These are phyloP conservation scores for Glycine tomentella DNA, from an alignment of 306 rosid species.

Conservation along the genomic window DNA sequence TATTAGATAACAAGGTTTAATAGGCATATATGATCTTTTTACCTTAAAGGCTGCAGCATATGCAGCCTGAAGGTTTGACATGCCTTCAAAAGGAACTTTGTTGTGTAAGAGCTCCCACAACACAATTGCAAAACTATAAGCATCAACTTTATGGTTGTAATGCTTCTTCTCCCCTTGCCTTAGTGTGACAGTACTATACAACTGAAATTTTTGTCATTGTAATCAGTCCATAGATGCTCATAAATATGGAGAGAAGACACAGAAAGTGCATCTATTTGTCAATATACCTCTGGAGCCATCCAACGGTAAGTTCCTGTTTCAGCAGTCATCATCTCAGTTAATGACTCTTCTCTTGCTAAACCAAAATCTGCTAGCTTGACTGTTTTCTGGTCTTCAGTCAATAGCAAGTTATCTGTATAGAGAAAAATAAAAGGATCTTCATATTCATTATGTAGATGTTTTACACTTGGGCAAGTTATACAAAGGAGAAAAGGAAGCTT, in stretches of 20 bases:
- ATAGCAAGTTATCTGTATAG: slow-evolving; percentile 82
- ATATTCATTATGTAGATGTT: slow-evolving; percentile 38
- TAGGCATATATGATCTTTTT: slow-evolving; percentile 18
- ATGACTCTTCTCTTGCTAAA: slow-evolving; percentile 91
- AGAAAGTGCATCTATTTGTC: slow-evolving; percentile 27
- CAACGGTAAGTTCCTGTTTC: slow-evolving; percentile 98
- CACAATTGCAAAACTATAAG: slow-evolving; percentile 92
- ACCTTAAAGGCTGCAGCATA: slow-evolving; percentile 98
- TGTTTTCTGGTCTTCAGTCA: slow-evolving; percentile 80
- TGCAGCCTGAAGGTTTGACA: slow-evolving; percentile 98
- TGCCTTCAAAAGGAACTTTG: slow-evolving; percentile 96
- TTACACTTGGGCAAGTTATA: slow-evolving; percentile 2
- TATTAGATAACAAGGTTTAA: slow-evolving; percentile 3
- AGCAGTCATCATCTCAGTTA: slow-evolving; percentile 98
- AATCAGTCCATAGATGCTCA: slow-evolving; percentile 13
- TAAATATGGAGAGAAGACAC: slow-evolving; percentile 22
- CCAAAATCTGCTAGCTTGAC: slow-evolving; percentile 97
- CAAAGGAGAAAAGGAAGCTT: neutral
- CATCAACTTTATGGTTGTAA: slow-evolving; percentile 96
- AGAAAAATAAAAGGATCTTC: slow-evolving; percentile 32
- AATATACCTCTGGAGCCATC: slow-evolving; percentile 96
- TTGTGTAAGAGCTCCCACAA: slow-evolving; percentile 97
- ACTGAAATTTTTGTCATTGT: slow-evolving; percentile 56
- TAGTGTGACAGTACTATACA: slow-evolving; percentile 93
- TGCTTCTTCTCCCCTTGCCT: slow-evolving; percentile 98